Percentiles rank a stretch among this genome's conserved stretches.
Evolutionary conservation across 176 grass and related monocot species (phyloP).

Genomic region (Avena eriantha): DNA sequence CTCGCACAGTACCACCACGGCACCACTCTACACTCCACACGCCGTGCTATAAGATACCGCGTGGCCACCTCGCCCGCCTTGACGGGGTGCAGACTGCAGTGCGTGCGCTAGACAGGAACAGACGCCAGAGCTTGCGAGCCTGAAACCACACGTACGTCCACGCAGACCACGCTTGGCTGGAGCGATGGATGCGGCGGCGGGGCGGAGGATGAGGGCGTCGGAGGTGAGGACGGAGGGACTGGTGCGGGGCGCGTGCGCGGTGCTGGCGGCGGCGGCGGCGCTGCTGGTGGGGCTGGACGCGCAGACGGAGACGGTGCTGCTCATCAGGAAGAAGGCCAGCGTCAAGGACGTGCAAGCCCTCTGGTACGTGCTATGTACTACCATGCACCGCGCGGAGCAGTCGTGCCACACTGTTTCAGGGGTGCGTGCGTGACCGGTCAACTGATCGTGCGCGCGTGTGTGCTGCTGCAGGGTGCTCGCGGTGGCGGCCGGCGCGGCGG

Average conservation of each 20-base stretch:
- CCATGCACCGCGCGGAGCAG: too few species aligned
- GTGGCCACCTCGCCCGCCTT: background rate
- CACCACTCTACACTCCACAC: background rate
- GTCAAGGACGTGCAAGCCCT: constrained; percentile 76
- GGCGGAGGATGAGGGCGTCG: background rate
- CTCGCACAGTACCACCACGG: too few species aligned
- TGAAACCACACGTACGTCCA: background rate
- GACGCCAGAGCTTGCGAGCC: background rate
- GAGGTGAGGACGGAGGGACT: constrained; percentile 64
- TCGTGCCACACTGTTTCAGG: too few species aligned
- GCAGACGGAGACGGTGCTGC: constrained; percentile 72
- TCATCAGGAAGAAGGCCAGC: constrained; percentile 65
- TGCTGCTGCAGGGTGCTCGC: constrained; percentile 50
- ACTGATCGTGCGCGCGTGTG: background rate
- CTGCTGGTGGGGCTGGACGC: constrained; percentile 68
- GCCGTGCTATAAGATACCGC: too few species aligned
- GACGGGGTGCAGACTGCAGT: too few species aligned
- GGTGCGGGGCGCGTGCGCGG: constrained; percentile 53
- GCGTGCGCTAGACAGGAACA: background rate
- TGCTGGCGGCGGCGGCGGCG: constrained; percentile 62
- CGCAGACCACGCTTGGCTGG: background rate
- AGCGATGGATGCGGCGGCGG: constrained; percentile 13
- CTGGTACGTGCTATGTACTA: constrained; percentile 45
- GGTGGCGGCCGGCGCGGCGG: constrained; percentile 46
- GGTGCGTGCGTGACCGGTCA: background rate